Conservation (phyloP, 192 early-diverging fungal species). For the Backusella australiensis region DNA sequence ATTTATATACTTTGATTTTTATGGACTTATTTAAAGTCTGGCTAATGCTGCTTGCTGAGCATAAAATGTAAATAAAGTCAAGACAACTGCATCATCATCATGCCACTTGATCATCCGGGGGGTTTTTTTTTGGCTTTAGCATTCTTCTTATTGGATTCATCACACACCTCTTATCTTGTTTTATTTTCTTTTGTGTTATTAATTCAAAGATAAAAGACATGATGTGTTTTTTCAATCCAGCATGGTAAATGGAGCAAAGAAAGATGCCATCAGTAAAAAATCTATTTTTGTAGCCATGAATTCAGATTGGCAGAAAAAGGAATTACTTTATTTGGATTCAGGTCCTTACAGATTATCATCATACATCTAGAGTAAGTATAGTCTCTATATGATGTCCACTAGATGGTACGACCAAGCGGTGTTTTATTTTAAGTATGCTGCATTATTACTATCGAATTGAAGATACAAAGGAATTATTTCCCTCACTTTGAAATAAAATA, state of each 20-base stretch:
- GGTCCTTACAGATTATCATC: not conserved
- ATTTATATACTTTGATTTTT: not conserved
- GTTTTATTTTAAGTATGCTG: not conserved
- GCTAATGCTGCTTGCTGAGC: not conserved
- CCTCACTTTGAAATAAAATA: no score
- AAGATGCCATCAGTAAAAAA: no score
- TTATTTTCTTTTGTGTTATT: not conserved
- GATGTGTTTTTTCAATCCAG: not conserved
- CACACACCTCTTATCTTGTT: not conserved
- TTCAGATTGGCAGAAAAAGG: not conserved
- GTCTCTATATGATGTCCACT: not conserved
- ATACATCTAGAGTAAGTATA: not conserved
- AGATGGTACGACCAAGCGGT: not conserved
- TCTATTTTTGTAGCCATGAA: no score
- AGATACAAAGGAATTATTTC: no score
- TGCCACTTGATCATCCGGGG: not conserved
- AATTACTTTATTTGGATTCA: not conserved
- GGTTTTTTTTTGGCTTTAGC: not conserved
- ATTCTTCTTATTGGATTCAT: not conserved
- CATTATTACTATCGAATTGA: not conserved
- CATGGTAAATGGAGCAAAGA: not conserved
- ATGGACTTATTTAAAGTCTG: not conserved
- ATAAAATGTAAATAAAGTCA: not conserved
- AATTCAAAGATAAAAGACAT: not conserved
- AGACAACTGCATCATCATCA: not conserved